Evolutionary conservation across 75 land plant genomes (phyloP), one percentile per base, ranked within the genome.

Genomic region (Pinus tabuliformis): DNA sequence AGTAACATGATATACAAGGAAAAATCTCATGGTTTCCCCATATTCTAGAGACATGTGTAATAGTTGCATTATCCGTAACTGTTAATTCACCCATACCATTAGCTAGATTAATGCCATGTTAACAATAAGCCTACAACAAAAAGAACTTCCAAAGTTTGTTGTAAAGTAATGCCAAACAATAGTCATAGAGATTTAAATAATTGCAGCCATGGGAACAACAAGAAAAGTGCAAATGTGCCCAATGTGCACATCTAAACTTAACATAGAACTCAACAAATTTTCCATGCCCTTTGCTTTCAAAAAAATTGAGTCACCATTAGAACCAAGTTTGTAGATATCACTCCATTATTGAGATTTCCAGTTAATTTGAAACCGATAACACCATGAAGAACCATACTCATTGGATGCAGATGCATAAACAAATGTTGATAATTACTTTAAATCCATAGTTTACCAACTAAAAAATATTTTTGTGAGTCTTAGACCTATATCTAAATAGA

Each of bases 231-330:
- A 3, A n/a, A n/a, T 1, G 45, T 5, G 45, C 49, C 37, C 3
- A 20, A 70, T 26, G 26, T 2, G 16, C 42, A 14, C 9, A 52
- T 6, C 75, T 28, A 45, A 18, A 56, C 77, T 24, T 66, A 94
- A 94, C 94, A 83, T 94, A 86, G 78, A 94, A 91, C 76, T 94
- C 97, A 22, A 94, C 97, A 89, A 94, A 91, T 79, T 90, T 94
- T 36, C 92, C 91, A 84, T 87, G 92, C 79, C 92, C 93, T 12
- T 92, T 90, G 92, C 78, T 90, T 92, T 79, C 95, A 56, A 59
- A 92, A 77, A 73, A 94, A 90, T 80, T 94, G 93, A 52, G 97
- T 94, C 28, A 90, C 91, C 62, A 92, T 94, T 58, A 94, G 78
- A 70, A 92, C 97, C 77, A 94, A 79, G 75, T 89, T 92, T 66